phyloP scores from a whole-genome alignment of 1,139 yeast species.

The Pichia sp. region DNA sequence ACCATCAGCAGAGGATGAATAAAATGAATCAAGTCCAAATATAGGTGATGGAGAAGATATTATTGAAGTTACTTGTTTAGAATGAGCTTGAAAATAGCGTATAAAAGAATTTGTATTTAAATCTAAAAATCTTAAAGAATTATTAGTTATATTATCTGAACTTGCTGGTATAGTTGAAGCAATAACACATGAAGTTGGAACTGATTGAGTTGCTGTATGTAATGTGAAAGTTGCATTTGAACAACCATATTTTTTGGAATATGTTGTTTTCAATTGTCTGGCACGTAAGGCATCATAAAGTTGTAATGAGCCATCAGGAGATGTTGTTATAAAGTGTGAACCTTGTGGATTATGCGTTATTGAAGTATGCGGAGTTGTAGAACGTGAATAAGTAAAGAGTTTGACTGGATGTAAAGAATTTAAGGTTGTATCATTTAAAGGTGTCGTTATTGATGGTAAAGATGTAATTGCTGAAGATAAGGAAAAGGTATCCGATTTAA shows the following conservation, averaged over 20 bases:
- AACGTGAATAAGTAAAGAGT: constrained; percentile 46
- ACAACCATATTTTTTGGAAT: constrained; percentile 88
- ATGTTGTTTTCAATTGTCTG: constrained; percentile 55
- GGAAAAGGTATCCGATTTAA: no score
- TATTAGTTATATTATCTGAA: constrained; percentile 36
- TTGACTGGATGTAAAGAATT: constrained; percentile 42
- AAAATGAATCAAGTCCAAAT: constrained; percentile 17
- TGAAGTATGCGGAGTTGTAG: constrained; percentile 61
- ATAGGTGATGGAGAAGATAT: constrained; percentile 25
- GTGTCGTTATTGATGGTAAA: constrained; percentile 8
- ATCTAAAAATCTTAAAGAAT: constrained; percentile 70
- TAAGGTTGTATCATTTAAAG: background rate
- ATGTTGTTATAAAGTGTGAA: constrained; percentile 67
- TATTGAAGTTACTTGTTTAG: constrained; percentile 61
- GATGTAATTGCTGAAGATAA: no score
- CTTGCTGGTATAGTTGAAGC: constrained; percentile 61
- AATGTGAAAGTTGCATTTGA: constrained; percentile 77
- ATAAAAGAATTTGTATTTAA: constrained; percentile 73
- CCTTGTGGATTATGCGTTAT: constrained; percentile 85
- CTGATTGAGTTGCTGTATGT: constrained; percentile 59
- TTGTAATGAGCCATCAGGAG: constrained; percentile 78
- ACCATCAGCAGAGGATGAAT: constrained; percentile 63
- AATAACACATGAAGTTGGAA: constrained; percentile 44
- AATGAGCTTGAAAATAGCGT: constrained; percentile 85
- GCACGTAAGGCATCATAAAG: constrained; percentile 76